Conservation (phyloP, 1,284 basidiomycete species). For the Retiboletus flavoniger region DNA sequence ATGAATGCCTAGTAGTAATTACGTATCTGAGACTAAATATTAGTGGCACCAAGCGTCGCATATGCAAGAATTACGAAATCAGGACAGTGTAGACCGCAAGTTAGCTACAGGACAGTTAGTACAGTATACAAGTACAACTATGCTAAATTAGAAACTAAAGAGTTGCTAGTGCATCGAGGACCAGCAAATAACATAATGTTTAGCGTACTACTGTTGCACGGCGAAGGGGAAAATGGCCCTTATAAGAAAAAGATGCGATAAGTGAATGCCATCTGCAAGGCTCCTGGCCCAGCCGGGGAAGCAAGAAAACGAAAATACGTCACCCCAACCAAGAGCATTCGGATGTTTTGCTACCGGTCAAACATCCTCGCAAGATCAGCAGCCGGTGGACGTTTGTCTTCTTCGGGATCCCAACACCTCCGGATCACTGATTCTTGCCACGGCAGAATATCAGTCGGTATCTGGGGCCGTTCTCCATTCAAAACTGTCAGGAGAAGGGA, state of each 20-base stretch:
- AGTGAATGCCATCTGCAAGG: not conserved
- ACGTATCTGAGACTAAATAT: too few species aligned
- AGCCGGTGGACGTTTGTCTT: conserved; percentile 19
- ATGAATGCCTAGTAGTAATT: too few species aligned
- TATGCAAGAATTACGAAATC: too few species aligned
- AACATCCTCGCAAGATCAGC: conserved; percentile 14
- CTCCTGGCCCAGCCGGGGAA: conserved; percentile 2
- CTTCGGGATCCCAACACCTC: conserved; percentile 21
- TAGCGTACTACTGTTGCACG: not conserved
- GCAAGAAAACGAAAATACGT: not conserved
- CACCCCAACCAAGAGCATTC: not conserved
- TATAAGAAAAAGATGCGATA: not conserved
- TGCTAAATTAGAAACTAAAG: not conserved
- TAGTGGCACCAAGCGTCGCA: too few species aligned
- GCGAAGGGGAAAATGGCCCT: not conserved
- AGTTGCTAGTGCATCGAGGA: not conserved
- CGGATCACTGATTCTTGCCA: conserved; percentile 15
- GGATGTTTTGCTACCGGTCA: not conserved
- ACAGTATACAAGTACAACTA: too few species aligned
- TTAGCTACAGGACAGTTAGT: too few species aligned
- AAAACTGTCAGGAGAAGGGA: conserved; percentile 1
- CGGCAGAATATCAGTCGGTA: conserved; percentile 8
- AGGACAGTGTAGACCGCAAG: too few species aligned
- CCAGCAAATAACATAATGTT: not conserved
- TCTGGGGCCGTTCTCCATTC: conserved; percentile 13